Conservation (phyloP, 495 filamentous ascomycete species). For the Endocarpon pusillum region DNA sequence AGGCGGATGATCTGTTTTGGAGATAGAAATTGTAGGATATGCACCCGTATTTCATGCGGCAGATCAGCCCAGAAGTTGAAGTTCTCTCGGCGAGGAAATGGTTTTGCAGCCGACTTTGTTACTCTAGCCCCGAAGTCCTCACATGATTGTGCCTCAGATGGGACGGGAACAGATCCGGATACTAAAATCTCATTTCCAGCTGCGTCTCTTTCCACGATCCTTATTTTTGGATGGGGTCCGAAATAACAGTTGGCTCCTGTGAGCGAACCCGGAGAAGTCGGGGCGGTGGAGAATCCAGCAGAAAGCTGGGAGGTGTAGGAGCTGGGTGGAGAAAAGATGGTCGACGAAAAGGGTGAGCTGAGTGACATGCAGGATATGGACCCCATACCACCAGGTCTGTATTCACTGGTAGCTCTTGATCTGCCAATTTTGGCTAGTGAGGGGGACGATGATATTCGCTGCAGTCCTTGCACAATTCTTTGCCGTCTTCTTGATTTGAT, state of each 20-base stretch:
- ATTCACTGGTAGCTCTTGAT: conserved; percentile 34
- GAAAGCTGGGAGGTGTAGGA: conserved; percentile 45
- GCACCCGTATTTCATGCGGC: conserved; percentile 65
- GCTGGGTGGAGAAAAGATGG: conserved; percentile 32
- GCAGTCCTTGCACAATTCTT: conserved; percentile 58
- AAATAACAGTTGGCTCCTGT: conserved; percentile 5
- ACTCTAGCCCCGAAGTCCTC: conserved; percentile 10
- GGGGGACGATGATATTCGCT: conserved; percentile 79
- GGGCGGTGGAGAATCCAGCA: conserved; percentile 44
- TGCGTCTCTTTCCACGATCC: conserved; percentile 6
- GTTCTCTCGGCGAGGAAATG: conserved; percentile 21
- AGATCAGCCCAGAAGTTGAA: conserved; percentile 68
- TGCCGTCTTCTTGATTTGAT: conserved; percentile 56
- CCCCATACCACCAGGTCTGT: conserved; percentile 48
- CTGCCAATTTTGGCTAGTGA: conserved; percentile 49
- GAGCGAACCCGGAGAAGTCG: conserved; percentile 35
- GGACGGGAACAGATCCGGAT: conserved; percentile 40
- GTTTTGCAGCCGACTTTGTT: conserved; percentile 8
- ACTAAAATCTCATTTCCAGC: conserved; percentile 8
- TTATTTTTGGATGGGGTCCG: not conserved
- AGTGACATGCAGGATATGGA: conserved; percentile 82
- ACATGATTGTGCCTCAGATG: conserved; percentile 39
- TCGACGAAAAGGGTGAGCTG: conserved; percentile 38
- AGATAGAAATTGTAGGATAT: conserved; percentile 56
- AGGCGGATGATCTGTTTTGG: conserved; percentile 72